Percentiles rank a stretch among this genome's conserved stretches.
phyloP scores from a whole-genome alignment of 2,329 filamentous ascomycete genomes.

The Sporothrix schenckii region DNA sequence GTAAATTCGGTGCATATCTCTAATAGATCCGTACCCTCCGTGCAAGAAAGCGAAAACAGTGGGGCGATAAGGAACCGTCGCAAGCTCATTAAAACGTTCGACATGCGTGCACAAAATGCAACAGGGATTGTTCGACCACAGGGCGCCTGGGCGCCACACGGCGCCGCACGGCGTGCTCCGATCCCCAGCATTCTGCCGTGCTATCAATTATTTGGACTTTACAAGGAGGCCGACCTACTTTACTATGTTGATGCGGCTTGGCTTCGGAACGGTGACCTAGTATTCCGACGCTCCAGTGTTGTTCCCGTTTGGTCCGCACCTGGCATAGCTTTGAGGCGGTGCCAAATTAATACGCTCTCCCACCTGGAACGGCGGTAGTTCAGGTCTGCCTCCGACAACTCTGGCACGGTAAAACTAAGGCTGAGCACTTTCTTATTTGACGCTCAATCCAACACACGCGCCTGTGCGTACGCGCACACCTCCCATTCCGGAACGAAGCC shows the following conservation, averaged over 20 bases:
- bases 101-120: neutral
- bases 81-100: neutral
- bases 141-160: too few species aligned
- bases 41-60: conserved; percentile 5
- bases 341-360: too few species aligned
- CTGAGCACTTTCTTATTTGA: too few species aligned
- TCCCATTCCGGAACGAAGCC: too few species aligned
- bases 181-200: neutral
- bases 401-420: too few species aligned
- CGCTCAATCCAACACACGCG: too few species aligned
- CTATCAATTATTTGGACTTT: neutral
- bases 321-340: conserved; percentile 84
- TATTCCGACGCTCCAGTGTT: conserved; percentile 77
- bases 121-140: neutral
- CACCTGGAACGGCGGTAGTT: too few species aligned
- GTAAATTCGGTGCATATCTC: too few species aligned
- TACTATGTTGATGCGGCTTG: conserved; percentile 68
- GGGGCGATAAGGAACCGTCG: neutral
- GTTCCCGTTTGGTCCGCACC: conserved; percentile 62
- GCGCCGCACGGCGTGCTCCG: neutral
- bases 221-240: neutral
- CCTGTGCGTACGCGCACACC: too few species aligned
- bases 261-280: conserved; percentile 74
- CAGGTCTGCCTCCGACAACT: too few species aligned
- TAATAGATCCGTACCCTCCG: too few species aligned